Conservation (phyloP, 2,329 filamentous ascomycete species). For the Scortechinia acanthostroma region DNA sequence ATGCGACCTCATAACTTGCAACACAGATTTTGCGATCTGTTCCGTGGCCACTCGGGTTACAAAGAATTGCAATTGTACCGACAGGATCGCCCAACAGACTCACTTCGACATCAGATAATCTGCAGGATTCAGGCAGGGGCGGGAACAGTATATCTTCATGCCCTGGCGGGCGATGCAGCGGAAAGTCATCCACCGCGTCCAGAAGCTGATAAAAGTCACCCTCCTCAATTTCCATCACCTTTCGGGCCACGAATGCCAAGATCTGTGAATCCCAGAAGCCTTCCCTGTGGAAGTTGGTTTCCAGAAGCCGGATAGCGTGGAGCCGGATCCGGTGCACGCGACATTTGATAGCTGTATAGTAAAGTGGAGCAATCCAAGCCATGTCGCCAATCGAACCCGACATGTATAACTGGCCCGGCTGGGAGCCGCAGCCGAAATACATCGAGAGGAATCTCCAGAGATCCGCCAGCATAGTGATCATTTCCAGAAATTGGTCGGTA, state of each 20-base stretch:
- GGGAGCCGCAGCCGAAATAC: no score
- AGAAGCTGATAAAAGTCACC: not conserved
- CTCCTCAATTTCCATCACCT: slow-evolving; percentile 7
- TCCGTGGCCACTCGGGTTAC: no score
- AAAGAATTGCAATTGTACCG: no score
- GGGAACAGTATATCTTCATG: not conserved
- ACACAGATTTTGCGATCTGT: no score
- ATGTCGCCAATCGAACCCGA: slow-evolving; percentile 11
- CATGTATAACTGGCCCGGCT: no score
- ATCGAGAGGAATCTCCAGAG: slow-evolving; percentile 2
- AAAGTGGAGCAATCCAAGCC: slow-evolving; percentile 19
- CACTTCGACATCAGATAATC: not conserved
- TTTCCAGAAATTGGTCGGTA: slow-evolving; percentile 9
- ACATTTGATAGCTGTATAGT: slow-evolving; percentile 19
- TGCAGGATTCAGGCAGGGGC: not conserved
- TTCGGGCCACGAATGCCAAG: slow-evolving; percentile 7
- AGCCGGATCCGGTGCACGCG: slow-evolving; percentile 16
- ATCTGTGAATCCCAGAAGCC: slow-evolving; percentile 12
- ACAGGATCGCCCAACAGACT: not conserved
- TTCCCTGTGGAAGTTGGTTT: slow-evolving; percentile 10
- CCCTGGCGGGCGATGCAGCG: not conserved
- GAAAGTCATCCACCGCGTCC: not conserved
- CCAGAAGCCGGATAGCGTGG: slow-evolving; percentile 12
- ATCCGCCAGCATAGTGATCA: slow-evolving; percentile 7
- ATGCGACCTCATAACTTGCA: no score